These are phyloP conservation scores for Podospora fimiseda DNA, from an alignment of 495 filamentous ascomycete species.

Conservation along the genomic window DNA sequence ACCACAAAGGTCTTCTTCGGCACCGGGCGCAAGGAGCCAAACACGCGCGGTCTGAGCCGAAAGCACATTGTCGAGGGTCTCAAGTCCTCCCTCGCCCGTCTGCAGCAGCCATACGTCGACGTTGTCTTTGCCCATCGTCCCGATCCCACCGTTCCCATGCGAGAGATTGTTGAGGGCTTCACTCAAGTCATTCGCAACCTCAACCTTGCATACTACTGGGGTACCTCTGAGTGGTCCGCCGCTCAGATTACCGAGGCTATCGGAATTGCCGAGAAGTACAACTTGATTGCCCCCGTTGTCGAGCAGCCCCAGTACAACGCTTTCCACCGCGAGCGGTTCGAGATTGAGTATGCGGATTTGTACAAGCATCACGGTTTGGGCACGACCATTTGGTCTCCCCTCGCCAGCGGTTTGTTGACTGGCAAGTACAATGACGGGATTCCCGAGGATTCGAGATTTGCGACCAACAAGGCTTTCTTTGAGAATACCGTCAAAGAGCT, in stretches of 20 bases:
- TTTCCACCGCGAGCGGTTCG: constrained; percentile 64
- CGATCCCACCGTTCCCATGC: constrained; percentile 76
- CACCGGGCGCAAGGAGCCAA: constrained; percentile 37
- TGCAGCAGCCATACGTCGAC: constrained; percentile 72
- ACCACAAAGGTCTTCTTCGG: constrained; percentile 64
- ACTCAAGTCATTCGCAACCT: constrained; percentile 72
- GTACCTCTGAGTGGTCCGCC: constrained; percentile 80
- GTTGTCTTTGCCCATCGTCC: constrained; percentile 81
- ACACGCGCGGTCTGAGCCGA: constrained; percentile 70
- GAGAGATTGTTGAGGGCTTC: constrained; percentile 79
- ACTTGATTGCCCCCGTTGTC: constrained; percentile 72
- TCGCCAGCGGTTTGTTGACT: constrained; percentile 63
- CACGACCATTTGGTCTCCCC: constrained; percentile 65
- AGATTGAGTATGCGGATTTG: constrained; percentile 63
- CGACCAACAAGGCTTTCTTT: constrained; percentile 39
- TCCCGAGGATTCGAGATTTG: constrained; percentile 51
- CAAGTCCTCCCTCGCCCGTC: constrained; percentile 57
- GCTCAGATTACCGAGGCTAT: constrained; percentile 74
- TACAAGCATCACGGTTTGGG: constrained; percentile 59
- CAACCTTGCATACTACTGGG: constrained; percentile 80
- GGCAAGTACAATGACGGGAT: constrained; percentile 75
- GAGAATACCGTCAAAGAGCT: constrained; percentile 31
- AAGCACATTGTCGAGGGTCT: constrained; percentile 59
- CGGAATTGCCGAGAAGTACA: constrained; percentile 63
- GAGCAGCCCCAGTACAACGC: constrained; percentile 87